Percentiles rank a stretch among this genome's conserved stretches.
phyloP scores from a whole-genome alignment of 1,139 yeast genomes.

The Hansenula lynferdii region DNA sequence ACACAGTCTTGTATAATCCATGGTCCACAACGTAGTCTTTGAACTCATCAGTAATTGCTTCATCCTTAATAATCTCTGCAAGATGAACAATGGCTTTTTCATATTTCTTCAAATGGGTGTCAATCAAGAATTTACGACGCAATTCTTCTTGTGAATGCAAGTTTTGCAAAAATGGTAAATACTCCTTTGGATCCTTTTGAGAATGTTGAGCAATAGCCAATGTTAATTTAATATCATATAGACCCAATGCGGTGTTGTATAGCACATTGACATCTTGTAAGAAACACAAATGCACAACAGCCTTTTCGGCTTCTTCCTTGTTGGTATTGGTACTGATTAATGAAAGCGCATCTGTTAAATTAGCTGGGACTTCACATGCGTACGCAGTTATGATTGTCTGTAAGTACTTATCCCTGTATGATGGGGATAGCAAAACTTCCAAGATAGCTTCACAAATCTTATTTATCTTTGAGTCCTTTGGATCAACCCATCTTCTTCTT shows the following conservation, averaged over 20 bases:
- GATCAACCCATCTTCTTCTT: slow-evolving; percentile 32
- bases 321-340: slow-evolving; percentile 47
- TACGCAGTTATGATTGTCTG: slow-evolving; percentile 87
- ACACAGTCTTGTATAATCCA: slow-evolving; percentile 65
- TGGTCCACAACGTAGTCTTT: slow-evolving; percentile 70
- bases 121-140: slow-evolving; percentile 73
- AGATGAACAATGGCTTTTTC: slow-evolving; percentile 68
- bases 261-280: slow-evolving; percentile 83
- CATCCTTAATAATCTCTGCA: slow-evolving; percentile 40
- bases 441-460: slow-evolving; percentile 70
- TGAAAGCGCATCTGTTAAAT: slow-evolving; percentile 65
- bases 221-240: slow-evolving; percentile 79
- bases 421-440: slow-evolving; percentile 44
- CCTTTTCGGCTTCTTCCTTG: slow-evolving; percentile 51
- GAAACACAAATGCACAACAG: slow-evolving; percentile 81
- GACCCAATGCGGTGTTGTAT: slow-evolving; percentile 74
- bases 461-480: slow-evolving; percentile 61
- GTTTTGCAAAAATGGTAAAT: slow-evolving; percentile 83
- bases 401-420: slow-evolving; percentile 52
- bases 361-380: slow-evolving; percentile 90
- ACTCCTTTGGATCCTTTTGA: slow-evolving; percentile 97
- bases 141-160: slow-evolving; percentile 63
- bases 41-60: slow-evolving; percentile 51
- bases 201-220: slow-evolving; percentile 90
- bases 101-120: slow-evolving; percentile 65